Percentiles rank a stretch among this genome's conserved stretches.
phyloP scores from a whole-genome alignment of 164 flowering plant species.

The Santalum album region DNA sequence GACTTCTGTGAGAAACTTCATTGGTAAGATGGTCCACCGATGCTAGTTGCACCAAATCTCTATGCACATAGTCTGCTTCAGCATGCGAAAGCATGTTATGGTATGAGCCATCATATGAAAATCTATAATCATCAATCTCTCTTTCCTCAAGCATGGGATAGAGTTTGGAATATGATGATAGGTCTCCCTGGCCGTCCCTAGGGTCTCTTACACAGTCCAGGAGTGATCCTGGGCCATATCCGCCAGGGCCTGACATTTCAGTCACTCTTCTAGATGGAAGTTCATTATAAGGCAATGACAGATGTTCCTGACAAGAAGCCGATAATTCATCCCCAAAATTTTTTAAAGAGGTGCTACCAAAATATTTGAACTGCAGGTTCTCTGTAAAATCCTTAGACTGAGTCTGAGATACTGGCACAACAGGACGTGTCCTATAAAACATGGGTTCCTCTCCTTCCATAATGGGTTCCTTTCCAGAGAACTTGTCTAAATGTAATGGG shows the following conservation, averaged over 20 bases:
- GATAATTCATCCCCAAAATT: slow-evolving; percentile 2
- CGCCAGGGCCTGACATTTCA: slow-evolving; percentile 10
- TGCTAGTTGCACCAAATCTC: slow-evolving; percentile 12
- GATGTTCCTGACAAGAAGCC: slow-evolving; percentile 11
- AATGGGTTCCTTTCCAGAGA: slow-evolving; percentile 7
- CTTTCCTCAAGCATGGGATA: slow-evolving; percentile 6
- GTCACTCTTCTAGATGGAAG: slow-evolving; percentile 5
- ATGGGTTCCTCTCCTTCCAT: slow-evolving; percentile 12
- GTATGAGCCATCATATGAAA: slow-evolving; percentile 12
- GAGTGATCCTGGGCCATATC: slow-evolving; percentile 12
- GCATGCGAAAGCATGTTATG: slow-evolving; percentile 9
- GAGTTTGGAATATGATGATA: not conserved
- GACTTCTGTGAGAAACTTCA: slow-evolving; percentile 16
- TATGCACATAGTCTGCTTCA: slow-evolving; percentile 7
- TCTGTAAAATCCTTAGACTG: slow-evolving; percentile 8
- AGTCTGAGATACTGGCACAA: slow-evolving; percentile 12
- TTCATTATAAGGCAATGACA: slow-evolving; percentile 10
- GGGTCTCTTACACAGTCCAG: slow-evolving; percentile 6
- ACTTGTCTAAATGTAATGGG: slow-evolving; percentile 10
- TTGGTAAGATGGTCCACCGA: slow-evolving; percentile 3
- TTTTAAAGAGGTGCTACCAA: slow-evolving; percentile 12
- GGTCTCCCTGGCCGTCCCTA: slow-evolving; percentile 7
- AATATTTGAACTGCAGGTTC: slow-evolving; percentile 5
- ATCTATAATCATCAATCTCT: slow-evolving; percentile 10
- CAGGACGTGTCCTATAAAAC: slow-evolving; percentile 2